Evolutionary conservation across 2,329 filamentous ascomycete species (phyloP), one percentile per base, ranked within the genome.

Genomic region (Beauveria rudraprayagi): DNA sequence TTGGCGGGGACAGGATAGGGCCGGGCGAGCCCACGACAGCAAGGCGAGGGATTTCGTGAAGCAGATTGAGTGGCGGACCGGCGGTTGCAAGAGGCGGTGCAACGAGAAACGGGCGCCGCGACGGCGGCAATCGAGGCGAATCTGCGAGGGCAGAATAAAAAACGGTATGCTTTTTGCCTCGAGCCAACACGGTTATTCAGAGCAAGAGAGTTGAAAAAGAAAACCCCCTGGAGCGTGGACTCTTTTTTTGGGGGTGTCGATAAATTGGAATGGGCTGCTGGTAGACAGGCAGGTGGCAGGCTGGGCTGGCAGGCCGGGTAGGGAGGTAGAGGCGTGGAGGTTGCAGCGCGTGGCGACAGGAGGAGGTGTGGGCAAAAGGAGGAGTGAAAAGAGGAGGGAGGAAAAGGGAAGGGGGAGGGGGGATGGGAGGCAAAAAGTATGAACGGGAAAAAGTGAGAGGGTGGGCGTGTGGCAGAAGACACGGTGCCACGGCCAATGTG

Each of bases 291-390:
- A 37, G 47, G 34, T 22, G n/a, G 34, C 34, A 37, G 30, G 30
- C 26, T 34, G 30, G 30, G 26, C 26, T 28, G 34, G 34, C 10
- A 37, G 34, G 34, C 34, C 34, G 11, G 34, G 34, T 37, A 37
- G 34, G 34, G 34, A 37, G 34, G 37, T 22, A 52, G 60, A 61
- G 60, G 60, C 60, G 60, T 61, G 60, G 53, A 61, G 60, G 60
- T 57, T 59, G 60, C 60, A 56, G 60, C 60, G 47, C 24, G 41
- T 14, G 53, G 11, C 28, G 44, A 56, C 17, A 51, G 52, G 53
- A 52, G 50, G 34, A 61, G 59, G 60, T 52, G 60, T 61, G 60
- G 46, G 53, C 44, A 48, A 44, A 54, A 66, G 68, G 70, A 71
- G 65, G 62, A 64, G 65, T 50, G 46, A 61, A 61, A 63, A 64